These are phyloP conservation scores for Cercospora zeina DNA, from an alignment of 2,329 filamentous ascomycete genomes.

Conservation along the genomic window DNA sequence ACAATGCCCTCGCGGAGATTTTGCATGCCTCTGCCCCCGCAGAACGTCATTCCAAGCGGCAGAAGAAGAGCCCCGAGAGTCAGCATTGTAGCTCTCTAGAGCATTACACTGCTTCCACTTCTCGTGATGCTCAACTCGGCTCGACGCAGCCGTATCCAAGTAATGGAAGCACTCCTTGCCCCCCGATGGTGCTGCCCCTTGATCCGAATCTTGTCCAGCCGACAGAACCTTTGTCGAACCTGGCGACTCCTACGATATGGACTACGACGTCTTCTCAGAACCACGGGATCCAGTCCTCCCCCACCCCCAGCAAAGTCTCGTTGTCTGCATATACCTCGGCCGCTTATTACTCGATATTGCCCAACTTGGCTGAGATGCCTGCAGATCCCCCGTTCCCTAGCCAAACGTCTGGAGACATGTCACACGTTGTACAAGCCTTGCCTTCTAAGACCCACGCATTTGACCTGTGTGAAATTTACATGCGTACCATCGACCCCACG, in stretches of 20 bases:
- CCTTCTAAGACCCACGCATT: not conserved
- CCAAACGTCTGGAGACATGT: not conserved
- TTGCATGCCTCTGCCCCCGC: not conserved
- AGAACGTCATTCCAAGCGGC: not conserved
- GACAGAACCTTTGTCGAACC: not conserved
- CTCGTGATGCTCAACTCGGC: not conserved
- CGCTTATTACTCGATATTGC: not conserved
- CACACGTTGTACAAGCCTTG: not conserved
- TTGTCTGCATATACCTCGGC: not conserved
- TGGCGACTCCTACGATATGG: not conserved
- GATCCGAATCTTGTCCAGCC: not conserved
- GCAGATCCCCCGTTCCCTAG: not conserved
- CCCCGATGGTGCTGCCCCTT: not conserved
- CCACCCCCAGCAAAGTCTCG: not conserved
- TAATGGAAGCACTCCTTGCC: not conserved
- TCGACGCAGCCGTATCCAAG: not conserved
- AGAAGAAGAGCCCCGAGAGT: not conserved
- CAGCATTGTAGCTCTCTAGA: not conserved
- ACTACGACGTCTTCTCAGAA: not conserved
- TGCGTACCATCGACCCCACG: not conserved
- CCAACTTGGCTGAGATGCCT: not conserved
- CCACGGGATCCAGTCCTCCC: not conserved
- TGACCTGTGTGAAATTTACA: not conserved
- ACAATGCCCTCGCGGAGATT: not conserved
- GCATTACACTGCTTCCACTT: not conserved